Evolutionary conservation across 164 flowering plant genomes (phyloP).

Genomic region (Sextonia rubra): DNA sequence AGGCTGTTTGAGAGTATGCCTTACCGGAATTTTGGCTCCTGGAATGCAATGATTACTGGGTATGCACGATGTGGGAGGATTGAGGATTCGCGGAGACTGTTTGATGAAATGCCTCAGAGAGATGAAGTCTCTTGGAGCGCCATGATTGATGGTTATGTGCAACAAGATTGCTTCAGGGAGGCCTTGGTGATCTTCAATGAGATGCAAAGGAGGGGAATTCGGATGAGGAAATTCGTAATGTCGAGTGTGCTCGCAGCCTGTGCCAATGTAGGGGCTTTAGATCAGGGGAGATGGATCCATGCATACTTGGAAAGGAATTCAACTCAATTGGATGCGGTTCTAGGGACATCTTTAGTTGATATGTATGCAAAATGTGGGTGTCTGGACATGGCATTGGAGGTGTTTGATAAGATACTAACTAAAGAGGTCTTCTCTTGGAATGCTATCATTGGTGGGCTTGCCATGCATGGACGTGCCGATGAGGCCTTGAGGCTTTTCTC

Average conservation of each 20-base stretch:
- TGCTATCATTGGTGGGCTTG: conserved; percentile 43
- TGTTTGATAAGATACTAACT: conserved; percentile 29
- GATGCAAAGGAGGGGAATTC: conserved; percentile 35
- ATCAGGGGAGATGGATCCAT: conserved; percentile 46
- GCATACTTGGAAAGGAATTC: conserved; percentile 23
- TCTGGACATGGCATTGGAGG: conserved; percentile 33
- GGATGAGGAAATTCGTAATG: conserved; percentile 23
- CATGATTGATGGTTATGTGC: conserved; percentile 50
- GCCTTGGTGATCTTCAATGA: conserved; percentile 37
- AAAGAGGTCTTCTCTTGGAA: conserved; percentile 40
- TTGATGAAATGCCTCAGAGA: conserved; percentile 34
- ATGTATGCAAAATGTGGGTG: conserved; percentile 46
- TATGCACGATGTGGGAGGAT: conserved; percentile 33
- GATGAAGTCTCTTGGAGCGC: conserved; percentile 66
- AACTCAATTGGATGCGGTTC: conserved; percentile 20
- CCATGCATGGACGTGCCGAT: conserved; percentile 35
- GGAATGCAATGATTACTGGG: conserved; percentile 52
- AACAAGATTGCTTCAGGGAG: conserved; percentile 32
- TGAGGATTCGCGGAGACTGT: conserved; percentile 33
- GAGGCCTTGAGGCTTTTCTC: conserved; percentile 31
- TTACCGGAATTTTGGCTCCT: conserved; percentile 30
- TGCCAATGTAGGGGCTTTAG: conserved; percentile 42
- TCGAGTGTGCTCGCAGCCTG: conserved; percentile 41
- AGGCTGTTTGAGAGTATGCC: conserved; percentile 34
- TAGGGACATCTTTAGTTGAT: conserved; percentile 37